Evolutionary conservation across 2,329 filamentous ascomycete species (phyloP), one percentile per base, ranked within the genome.

Genomic region (Biscogniauxia marginata): DNA sequence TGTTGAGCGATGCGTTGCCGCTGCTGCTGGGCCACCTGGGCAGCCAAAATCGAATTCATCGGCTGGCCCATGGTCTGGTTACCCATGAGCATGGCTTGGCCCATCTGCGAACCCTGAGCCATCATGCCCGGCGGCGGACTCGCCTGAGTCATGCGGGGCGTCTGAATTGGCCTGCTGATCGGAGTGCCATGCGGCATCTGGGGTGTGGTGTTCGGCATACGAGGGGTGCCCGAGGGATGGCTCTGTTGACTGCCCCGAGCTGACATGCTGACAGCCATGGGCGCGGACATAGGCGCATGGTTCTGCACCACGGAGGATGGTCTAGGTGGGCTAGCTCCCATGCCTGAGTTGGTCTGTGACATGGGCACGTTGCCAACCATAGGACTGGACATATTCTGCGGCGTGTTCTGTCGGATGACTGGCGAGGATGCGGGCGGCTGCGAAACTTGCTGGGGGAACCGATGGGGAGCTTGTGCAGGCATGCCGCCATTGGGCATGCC

Each of bases 361-460:
- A 89, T 88, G 0, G 83, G 75, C 22, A 82, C 81, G 34, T 80
- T 80, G 46, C 78, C 78, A n/a, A 84, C 80, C 78, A 84, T 86
- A 7, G 85, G 86, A 1, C 85, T 88, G 4, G 85, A 87, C 74
- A 84, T 82, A 55, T 82, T 84, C 54, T 85, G 84, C 11, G 85
- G 85, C 1, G 85, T 88, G 20, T 82, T 83, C 63, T 88, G 85
- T 13, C 83, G 79, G 20, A 82, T 72, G 55, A 85, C 76, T 0
- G 90, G 89, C n/a, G 89, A 91, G 7, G 86, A 86, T 1, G 84
- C 85, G 3, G 83, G 80, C 16, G 83, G 76, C 65, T 89, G 86
- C 1, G 84, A 82, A 7, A 84, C 81, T 61, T 86, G 82, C 49
- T 77, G 75, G 19, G 75, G 74, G 60, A 84, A 83, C 8, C 81